Percentiles rank a stretch among this genome's conserved stretches.
These are phyloP conservation scores for Amphirosellinia nigrospora DNA, from an alignment of 495 filamentous ascomycete genomes.

Conservation along the genomic window DNA sequence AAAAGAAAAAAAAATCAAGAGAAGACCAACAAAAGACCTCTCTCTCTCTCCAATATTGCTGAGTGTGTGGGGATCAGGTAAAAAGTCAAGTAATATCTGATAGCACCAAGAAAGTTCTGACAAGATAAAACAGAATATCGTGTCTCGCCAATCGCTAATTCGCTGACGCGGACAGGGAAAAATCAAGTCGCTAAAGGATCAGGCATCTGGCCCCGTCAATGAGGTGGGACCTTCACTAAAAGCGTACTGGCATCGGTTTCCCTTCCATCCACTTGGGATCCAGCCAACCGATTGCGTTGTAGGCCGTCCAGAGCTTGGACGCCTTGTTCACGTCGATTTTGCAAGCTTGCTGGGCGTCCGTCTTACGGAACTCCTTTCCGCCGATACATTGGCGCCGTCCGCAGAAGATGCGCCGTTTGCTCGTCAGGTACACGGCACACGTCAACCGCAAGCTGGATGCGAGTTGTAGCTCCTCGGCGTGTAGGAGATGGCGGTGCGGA, in stretches of 20 bases:
- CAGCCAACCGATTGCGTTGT: slow-evolving; percentile 90
- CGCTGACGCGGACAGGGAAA: slow-evolving; percentile 17
- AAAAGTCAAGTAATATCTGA: background rate
- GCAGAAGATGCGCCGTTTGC: slow-evolving; percentile 92
- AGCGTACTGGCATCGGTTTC: too few relatives aligned
- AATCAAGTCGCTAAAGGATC: slow-evolving; percentile 12
- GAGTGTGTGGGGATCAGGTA: background rate
- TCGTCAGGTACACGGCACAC: slow-evolving; percentile 90
- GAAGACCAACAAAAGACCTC: slow-evolving; percentile 6
- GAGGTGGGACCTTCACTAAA: background rate
- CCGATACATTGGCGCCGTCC: slow-evolving; percentile 71
- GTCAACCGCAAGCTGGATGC: slow-evolving; percentile 83
- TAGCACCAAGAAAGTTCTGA: background rate
- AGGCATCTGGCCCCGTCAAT: background rate
- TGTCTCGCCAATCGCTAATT: slow-evolving; percentile 27
- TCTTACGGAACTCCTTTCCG: slow-evolving; percentile 92
- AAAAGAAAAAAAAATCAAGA: too few relatives aligned
- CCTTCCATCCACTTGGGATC: too few relatives aligned
- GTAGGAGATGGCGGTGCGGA: slow-evolving; percentile 76
- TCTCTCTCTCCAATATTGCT: background rate
- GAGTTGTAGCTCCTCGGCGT: slow-evolving; percentile 77
- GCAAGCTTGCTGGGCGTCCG: slow-evolving; percentile 95
- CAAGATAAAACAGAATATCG: slow-evolving; percentile 4
- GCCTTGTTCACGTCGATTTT: slow-evolving; percentile 99
- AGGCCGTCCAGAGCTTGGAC: slow-evolving; percentile 92